Percentiles rank a stretch among this genome's conserved stretches.
phyloP scores from a whole-genome alignment of 345 rosid species.

The Brassica cretica region DNA sequence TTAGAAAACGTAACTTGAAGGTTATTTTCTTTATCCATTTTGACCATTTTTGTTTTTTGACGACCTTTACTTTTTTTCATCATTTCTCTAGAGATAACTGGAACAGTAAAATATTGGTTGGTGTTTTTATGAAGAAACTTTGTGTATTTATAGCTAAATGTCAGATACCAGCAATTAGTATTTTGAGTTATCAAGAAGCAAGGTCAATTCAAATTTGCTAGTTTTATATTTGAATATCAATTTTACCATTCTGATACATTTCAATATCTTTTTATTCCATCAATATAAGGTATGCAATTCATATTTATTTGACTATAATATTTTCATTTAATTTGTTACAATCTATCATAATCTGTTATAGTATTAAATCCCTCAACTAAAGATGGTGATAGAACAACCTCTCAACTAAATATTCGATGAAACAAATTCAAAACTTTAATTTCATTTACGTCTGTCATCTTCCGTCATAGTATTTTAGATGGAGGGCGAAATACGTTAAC shows the following conservation, averaged over 20 bases:
- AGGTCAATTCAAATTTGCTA: background rate
- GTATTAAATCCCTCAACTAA: background rate
- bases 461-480: too few relatives aligned
- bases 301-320: conserved; percentile 20
- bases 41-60: conserved; percentile 28
- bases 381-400: too few relatives aligned
- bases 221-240: conserved; percentile 8
- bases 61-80: conserved; percentile 43
- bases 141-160: background rate
- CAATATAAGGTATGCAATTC: conserved; percentile 28
- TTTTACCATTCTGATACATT: conserved; percentile 10
- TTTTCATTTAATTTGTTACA: conserved; percentile 22
- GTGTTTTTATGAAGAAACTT: background rate
- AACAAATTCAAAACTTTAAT: too few relatives aligned
- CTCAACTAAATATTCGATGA: too few relatives aligned
- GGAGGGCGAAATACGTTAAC: too few relatives aligned
- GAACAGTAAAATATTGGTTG: background rate
- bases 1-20: conserved; percentile 41
- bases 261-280: conserved; percentile 9
- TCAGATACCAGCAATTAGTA: background rate
- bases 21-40: conserved; percentile 32
- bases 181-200: background rate
- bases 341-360: conserved; percentile 19
- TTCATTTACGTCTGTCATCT: too few relatives aligned
- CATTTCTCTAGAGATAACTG: conserved; percentile 5